A percentile compares a stretch with the other conserved stretches of the same genome.
phyloP scores from a whole-genome alignment of 2,329 filamentous ascomycete species.

The Colletotrichum phormii region DNA sequence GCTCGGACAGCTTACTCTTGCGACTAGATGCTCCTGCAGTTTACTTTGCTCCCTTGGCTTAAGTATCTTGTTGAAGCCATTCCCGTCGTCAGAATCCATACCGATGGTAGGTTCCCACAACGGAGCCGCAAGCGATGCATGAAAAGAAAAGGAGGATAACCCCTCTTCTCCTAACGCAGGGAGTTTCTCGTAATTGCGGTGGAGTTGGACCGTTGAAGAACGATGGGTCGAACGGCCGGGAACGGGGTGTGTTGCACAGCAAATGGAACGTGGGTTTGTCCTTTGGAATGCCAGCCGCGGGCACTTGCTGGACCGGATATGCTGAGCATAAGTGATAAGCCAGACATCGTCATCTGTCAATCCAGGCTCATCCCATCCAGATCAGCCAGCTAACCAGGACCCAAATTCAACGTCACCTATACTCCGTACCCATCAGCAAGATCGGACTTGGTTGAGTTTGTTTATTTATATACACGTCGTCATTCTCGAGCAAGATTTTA shows the following conservation, averaged over 20 bases:
- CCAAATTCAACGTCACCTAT: constrained; percentile 32
- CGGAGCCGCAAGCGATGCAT: constrained; percentile 23
- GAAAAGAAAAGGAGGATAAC: background rate
- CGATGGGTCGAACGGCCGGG: constrained; percentile 14
- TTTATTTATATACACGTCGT: background rate
- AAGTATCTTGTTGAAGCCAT: background rate
- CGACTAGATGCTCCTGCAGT: too few species aligned
- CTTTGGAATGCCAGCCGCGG: background rate
- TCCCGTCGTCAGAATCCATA: background rate
- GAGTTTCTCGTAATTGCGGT: constrained; percentile 22
- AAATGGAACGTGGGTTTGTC: background rate
- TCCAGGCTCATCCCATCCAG: constrained; percentile 27
- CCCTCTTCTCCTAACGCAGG: background rate
- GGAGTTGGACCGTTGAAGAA: constrained; percentile 30
- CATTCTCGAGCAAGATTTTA: background rate
- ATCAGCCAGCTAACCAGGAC: constrained; percentile 1
- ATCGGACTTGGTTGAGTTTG: background rate
- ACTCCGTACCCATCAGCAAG: background rate
- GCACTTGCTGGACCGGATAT: background rate
- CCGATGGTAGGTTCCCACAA: background rate
- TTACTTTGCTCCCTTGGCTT: background rate
- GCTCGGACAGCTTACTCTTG: constrained; percentile 13
- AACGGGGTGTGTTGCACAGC: background rate
- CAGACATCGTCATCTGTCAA: constrained; percentile 20
- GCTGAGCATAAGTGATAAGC: constrained; percentile 32